Evolutionary conservation across 2,329 filamentous ascomycete species (phyloP).

Genomic region (Aspergillus fumigatiaffinis): DNA sequence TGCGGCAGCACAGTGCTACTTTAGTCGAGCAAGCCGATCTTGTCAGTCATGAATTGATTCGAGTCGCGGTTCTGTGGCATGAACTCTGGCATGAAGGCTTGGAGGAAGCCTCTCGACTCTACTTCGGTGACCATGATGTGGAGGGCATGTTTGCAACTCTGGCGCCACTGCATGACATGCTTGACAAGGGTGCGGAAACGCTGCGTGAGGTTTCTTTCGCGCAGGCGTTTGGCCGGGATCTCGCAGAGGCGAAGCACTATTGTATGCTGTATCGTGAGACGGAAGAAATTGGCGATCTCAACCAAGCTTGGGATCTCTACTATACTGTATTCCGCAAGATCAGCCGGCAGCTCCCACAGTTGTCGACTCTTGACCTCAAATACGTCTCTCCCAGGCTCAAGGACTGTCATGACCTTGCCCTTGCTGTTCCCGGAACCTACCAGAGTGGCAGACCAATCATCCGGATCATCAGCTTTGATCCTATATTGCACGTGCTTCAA

Average conservation of each 20-base stretch:
- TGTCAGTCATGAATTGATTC: constrained; percentile 93
- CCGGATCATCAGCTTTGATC: constrained; percentile 83
- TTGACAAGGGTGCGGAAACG: constrained; percentile 89
- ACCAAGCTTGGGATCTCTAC: constrained; percentile 98
- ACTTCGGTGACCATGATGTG: constrained; percentile 97
- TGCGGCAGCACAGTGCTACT: constrained; percentile 88
- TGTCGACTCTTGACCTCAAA: constrained; percentile 87
- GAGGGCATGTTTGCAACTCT: constrained; percentile 95
- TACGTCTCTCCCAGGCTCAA: constrained; percentile 96
- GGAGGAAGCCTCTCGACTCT: constrained; percentile 91
- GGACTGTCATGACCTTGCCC: constrained; percentile 75
- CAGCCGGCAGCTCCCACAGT: constrained; percentile 83
- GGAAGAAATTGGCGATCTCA: constrained; percentile 88
- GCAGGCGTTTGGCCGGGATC: constrained; percentile 91
- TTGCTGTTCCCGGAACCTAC: constrained; percentile 96
- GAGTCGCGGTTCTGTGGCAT: constrained; percentile 96
- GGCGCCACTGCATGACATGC: constrained; percentile 82
- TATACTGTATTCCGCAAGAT: constrained; percentile 98
- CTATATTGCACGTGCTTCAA: constrained; percentile 85
- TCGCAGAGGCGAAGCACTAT: constrained; percentile 93
- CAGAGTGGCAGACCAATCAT: constrained; percentile 75
- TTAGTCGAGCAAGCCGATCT: constrained; percentile 93
- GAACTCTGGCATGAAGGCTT: constrained; percentile 98
- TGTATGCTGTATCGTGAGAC: constrained; percentile 87
- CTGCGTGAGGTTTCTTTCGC: constrained; percentile 94